Evolutionary conservation across 2,329 filamentous ascomycete species (phyloP), one percentile per base, ranked within the genome.

Genomic region (Fusarium mexicanum): DNA sequence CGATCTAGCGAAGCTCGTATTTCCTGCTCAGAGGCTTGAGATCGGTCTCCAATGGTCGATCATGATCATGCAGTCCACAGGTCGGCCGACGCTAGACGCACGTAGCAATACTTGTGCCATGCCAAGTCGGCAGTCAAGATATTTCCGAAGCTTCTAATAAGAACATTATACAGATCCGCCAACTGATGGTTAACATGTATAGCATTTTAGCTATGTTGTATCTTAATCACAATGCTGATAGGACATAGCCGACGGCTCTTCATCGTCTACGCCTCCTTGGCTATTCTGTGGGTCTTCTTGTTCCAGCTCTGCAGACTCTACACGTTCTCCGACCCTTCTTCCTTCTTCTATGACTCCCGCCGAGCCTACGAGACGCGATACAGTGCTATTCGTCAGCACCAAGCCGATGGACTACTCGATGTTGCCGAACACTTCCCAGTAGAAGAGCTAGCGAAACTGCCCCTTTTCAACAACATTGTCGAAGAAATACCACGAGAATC

Each of bases 241-340:
- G 31, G 55, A 18, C 48, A 44, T 13, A 64, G 20, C 3, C 41
- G 41, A 50, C 38, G n/a, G 4, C 5, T 50, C 0, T 8, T 63
- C 3, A 7, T 33, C 6, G 8, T 22, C 0, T 69, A 69, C 11
- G 55, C 48, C 16, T 24, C 40, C 1, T 22, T 72, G 26, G 66
- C 58, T 24, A 22, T 31, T 6, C 5, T 63, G 11, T 79, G 77
- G 77, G 43, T 79, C 1, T n/a, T 70, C 3, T 20, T 77, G 2
- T 75, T 79, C n/a, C 75, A 71, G 24, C 60, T 78, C 18, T 74
- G 74, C 26, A 74, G 75, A 20, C 60, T 54, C 1, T 66, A 63
- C n/a, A 76, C 75, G 5, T 79, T 71, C 35, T 69, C 65, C 11
- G 77, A 79, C 22, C 77, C 77, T 2, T 79, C 77, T 1, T 79